Conservation (phyloP, 495 filamentous ascomycete genomes). For the Aspergillus nanangensis region DNA sequence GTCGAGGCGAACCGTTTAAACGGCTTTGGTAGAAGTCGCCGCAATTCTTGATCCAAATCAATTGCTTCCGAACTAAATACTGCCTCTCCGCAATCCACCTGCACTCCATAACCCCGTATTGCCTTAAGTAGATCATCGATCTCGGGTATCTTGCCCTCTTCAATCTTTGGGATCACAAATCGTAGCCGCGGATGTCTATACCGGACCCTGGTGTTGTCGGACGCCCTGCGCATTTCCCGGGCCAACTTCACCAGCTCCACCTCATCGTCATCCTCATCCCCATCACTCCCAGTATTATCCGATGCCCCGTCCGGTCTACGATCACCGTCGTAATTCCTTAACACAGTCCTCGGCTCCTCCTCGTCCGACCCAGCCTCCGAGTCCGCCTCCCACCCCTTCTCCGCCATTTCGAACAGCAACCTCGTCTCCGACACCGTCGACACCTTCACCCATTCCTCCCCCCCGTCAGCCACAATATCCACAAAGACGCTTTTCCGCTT, state of each 20-base stretch:
- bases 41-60: conserved; percentile 27
- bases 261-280: conserved; percentile 36
- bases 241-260: conserved; percentile 55
- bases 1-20: conserved; percentile 51
- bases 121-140: conserved; percentile 54
- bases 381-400: conserved; percentile 56
- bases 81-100: conserved; percentile 40
- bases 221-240: conserved; percentile 47
- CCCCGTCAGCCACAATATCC: conserved; percentile 44
- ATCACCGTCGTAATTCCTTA: conserved; percentile 30
- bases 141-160: conserved; percentile 41
- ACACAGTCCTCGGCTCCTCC: conserved; percentile 30
- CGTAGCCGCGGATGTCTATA: conserved; percentile 56
- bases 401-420: conserved; percentile 58
- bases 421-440: conserved; percentile 54
- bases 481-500: conserved; percentile 23
- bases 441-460: conserved; percentile 58
- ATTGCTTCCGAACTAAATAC: conserved; percentile 15
- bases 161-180: conserved; percentile 57
- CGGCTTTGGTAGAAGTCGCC: conserved; percentile 48
- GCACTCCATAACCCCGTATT: conserved; percentile 53
- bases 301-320: conserved; percentile 8
- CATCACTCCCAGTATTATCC: conserved; percentile 16
- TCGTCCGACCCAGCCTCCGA: conserved; percentile 27
- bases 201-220: conserved; percentile 47